Conservation (phyloP, 116 monocot species). For the Trichopus zeylanicus region DNA sequence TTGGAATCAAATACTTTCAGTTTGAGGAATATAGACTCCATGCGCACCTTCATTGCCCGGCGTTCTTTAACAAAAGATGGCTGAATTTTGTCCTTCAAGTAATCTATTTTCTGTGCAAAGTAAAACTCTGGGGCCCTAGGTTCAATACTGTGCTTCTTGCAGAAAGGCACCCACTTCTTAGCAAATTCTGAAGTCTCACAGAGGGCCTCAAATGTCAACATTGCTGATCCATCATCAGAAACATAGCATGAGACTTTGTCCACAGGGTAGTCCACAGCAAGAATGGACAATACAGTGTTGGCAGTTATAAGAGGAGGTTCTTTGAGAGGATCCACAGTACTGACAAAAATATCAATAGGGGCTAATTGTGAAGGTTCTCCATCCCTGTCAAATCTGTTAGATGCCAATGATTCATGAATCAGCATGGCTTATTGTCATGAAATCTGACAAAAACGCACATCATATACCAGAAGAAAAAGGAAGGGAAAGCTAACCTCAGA, state of each 20-base stretch:
- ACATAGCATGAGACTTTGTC: conserved; percentile 44
- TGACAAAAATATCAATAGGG: conserved; percentile 40
- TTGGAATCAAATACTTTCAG: background rate
- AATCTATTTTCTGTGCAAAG: conserved; percentile 42
- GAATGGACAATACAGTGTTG: conserved; percentile 38
- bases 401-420: background rate
- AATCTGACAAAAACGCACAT: background rate
- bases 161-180: conserved; percentile 43
- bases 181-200: conserved; percentile 40
- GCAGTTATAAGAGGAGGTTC: conserved; percentile 45
- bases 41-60: conserved; percentile 35
- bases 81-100: conserved; percentile 39
- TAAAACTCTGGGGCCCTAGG: conserved; percentile 48
- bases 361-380: conserved; percentile 30
- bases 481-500: conserved; percentile 20
- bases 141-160: conserved; percentile 36
- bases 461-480: background rate
- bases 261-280: conserved; percentile 33
- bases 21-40: background rate
- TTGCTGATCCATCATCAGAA: conserved; percentile 39
- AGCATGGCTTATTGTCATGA: background rate
- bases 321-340: conserved; percentile 37
- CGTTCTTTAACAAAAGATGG: conserved; percentile 41
- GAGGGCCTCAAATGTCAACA: conserved; percentile 35
- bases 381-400: conserved; percentile 33